A percentile compares a stretch with the other conserved stretches of the same genome.
phyloP scores from a whole-genome alignment of 306 rosid genomes.

The Castanea sativa region DNA sequence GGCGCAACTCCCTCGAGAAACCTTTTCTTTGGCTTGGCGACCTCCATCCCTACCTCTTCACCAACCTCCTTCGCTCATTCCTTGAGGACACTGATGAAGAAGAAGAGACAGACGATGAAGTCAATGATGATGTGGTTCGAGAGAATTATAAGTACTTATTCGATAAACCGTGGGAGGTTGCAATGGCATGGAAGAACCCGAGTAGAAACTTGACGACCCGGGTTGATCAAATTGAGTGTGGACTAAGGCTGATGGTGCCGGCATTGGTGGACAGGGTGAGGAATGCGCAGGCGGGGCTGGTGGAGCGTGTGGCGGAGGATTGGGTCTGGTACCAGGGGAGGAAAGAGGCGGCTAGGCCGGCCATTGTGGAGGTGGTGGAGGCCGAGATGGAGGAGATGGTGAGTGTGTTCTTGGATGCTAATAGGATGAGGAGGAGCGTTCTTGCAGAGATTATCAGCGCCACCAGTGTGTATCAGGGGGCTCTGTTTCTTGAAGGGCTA shows the following conservation, averaged over 20 bases:
- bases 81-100: slow-evolving; percentile 31
- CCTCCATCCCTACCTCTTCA: slow-evolving; percentile 73
- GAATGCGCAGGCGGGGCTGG: slow-evolving; percentile 39
- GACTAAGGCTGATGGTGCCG: slow-evolving; percentile 58
- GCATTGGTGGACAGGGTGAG: slow-evolving; percentile 34
- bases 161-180: slow-evolving; percentile 53
- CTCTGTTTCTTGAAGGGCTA: slow-evolving; percentile 61
- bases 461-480: slow-evolving; percentile 49
- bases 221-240: slow-evolving; percentile 60
- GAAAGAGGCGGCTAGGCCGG: slow-evolving; percentile 24
- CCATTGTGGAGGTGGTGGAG: slow-evolving; percentile 32
- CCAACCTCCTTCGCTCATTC: slow-evolving; percentile 59
- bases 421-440: slow-evolving; percentile 61
- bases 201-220: slow-evolving; percentile 23
- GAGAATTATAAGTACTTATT: background rate
- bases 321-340: slow-evolving; percentile 35
- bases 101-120: background rate
- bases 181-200: slow-evolving; percentile 51
- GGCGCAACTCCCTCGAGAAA: slow-evolving; percentile 63
- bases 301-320: slow-evolving; percentile 34
- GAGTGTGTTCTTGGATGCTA: slow-evolving; percentile 56
- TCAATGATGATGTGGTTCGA: background rate
- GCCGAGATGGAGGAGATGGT: slow-evolving; percentile 57
- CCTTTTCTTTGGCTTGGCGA: slow-evolving; percentile 82
- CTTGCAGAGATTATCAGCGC: slow-evolving; percentile 53